These are phyloP conservation scores for Mediolabrus comicus DNA, from an alignment of 108 stramenopile species.

Conservation along the genomic window DNA sequence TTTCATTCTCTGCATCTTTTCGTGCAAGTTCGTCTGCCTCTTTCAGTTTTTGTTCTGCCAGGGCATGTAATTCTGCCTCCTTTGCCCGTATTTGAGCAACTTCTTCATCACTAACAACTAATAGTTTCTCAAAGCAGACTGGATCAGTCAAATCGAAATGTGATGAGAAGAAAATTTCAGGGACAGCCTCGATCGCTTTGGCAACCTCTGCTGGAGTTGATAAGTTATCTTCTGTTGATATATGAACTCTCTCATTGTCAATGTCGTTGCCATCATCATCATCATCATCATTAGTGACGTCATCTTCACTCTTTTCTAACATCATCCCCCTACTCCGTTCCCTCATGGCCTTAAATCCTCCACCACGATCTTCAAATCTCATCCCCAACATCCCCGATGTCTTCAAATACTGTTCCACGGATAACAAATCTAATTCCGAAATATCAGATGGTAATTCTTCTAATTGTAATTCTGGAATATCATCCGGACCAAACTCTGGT, in stretches of 20 bases:
- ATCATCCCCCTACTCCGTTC: neutral
- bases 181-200: conserved; percentile 48
- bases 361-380: conserved; percentile 53
- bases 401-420: conserved; percentile 39
- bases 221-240: neutral
- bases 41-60: conserved; percentile 43
- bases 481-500: conserved; percentile 45
- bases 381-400: conserved; percentile 41
- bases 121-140: conserved; percentile 64
- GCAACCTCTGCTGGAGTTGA: conserved; percentile 9
- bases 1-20: conserved; percentile 35
- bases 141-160: conserved; percentile 85
- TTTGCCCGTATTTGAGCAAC: conserved; percentile 43
- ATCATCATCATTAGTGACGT: neutral
- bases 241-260: conserved; percentile 2
- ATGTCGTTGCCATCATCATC: conserved; percentile 7
- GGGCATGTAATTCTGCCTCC: conserved; percentile 40
- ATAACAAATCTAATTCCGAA: conserved; percentile 27
- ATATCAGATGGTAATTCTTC: conserved; percentile 43
- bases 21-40: conserved; percentile 45
- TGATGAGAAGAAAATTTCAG: conserved; percentile 60
- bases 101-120: conserved; percentile 50
- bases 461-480: conserved; percentile 35
- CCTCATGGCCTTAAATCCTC: conserved; percentile 37
- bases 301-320: neutral